These are phyloP conservation scores for Penicillium rolfsii DNA, from an alignment of 2,329 filamentous ascomycete species.

Conservation along the genomic window DNA sequence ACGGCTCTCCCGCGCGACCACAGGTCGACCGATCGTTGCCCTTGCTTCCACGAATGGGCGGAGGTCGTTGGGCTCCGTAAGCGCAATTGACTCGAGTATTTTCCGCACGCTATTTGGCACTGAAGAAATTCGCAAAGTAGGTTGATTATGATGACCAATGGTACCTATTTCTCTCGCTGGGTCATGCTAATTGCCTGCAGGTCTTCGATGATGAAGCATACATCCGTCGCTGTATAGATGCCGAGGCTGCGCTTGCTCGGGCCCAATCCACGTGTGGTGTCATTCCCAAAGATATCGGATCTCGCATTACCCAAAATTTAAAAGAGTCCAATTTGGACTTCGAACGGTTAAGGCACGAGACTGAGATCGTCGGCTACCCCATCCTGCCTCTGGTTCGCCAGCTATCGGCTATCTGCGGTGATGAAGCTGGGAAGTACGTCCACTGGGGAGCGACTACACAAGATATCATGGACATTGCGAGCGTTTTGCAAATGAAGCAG, in stretches of 20 bases:
- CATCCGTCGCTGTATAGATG: constrained; percentile 54
- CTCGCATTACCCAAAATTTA: constrained; percentile 42
- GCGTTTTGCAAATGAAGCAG: constrained; percentile 57
- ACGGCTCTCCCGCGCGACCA: constrained; percentile 14
- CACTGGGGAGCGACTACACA: constrained; percentile 65
- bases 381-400: constrained; percentile 57
- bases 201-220: constrained; percentile 57
- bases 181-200: constrained; percentile 22
- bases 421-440: constrained; percentile 51
- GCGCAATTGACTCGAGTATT: constrained; percentile 53
- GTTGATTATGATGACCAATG: neutral
- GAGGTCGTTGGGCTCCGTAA: constrained; percentile 57
- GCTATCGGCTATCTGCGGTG: constrained; percentile 43
- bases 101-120: constrained; percentile 58
- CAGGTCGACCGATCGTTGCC: constrained; percentile 6
- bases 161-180: neutral
- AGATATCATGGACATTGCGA: constrained; percentile 62
- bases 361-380: constrained; percentile 60
- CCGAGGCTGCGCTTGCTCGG: constrained; percentile 56
- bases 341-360: constrained; percentile 49
- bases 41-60: constrained; percentile 61
- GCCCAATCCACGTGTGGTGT: constrained; percentile 55
- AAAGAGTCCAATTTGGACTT: constrained; percentile 44
- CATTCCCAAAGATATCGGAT: constrained; percentile 48
- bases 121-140: constrained; percentile 50